phyloP scores from a whole-genome alignment of 345 rosid species.

The Boechera divaricarpa region DNA sequence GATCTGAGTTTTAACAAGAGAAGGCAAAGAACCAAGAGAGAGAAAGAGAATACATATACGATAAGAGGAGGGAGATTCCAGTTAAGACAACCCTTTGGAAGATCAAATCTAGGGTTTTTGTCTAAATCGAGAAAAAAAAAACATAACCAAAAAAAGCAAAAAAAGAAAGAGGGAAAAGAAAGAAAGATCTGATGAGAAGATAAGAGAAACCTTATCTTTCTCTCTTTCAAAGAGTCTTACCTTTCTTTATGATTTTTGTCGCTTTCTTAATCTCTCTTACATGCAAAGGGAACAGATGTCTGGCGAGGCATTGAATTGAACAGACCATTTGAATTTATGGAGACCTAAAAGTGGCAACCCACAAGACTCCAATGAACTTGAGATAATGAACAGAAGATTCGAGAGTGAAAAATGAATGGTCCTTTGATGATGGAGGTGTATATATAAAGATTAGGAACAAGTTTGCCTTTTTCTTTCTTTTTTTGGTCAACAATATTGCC shows the following conservation, averaged over 20 bases:
- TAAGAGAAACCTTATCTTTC: slow-evolving; percentile 38
- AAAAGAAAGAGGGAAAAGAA: slow-evolving; percentile 7
- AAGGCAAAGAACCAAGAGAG: slow-evolving; percentile 19
- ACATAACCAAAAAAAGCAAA: slow-evolving; percentile 22
- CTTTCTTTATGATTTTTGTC: slow-evolving; percentile 46
- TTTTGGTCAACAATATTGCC: not conserved
- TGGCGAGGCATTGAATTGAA: slow-evolving; percentile 38
- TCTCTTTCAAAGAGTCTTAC: slow-evolving; percentile 30
- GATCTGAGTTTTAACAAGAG: slow-evolving; percentile 27
- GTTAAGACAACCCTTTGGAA: slow-evolving; percentile 26
- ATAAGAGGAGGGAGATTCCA: slow-evolving; percentile 2
- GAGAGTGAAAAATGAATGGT: slow-evolving; percentile 32
- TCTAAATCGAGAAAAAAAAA: slow-evolving; percentile 30
- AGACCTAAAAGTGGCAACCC: slow-evolving; percentile 37
- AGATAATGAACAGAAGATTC: not conserved
- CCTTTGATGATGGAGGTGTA: not conserved
- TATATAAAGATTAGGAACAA: slow-evolving; percentile 24
- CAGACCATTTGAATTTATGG: slow-evolving; percentile 34
- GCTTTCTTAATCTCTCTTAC: slow-evolving; percentile 33
- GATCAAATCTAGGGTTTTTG: slow-evolving; percentile 45
- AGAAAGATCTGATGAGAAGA: slow-evolving; percentile 41
- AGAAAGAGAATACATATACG: not conserved
- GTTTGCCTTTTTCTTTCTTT: not conserved
- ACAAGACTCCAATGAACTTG: slow-evolving; percentile 22
- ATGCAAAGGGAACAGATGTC: slow-evolving; percentile 47